Conservation (phyloP, 176 grass and related monocot species). For the bread wheat (Triticum aestivum) region IWGSC_CS_RefSeq_v2.1 NC_057808.1:137073281-137073780, state of each 20-base stretch:
- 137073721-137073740: constrained; percentile 86
- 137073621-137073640: constrained; percentile 92
- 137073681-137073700: constrained; percentile 86
- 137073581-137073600: constrained; percentile 80
- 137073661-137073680: constrained; percentile 53
- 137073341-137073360: constrained; percentile 76
- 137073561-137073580: constrained; percentile 75
- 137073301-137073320: constrained; percentile 98
- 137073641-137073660: constrained; percentile 74
- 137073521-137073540: constrained; percentile 73
- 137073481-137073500: constrained; percentile 51
- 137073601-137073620: constrained; percentile 77
- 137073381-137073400: constrained; percentile 47
- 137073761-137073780: constrained; percentile 78
- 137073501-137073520: constrained; percentile 68
- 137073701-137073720: constrained; percentile 79
- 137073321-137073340: constrained; percentile 90
- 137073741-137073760: constrained; percentile 79
- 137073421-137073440: constrained; percentile 86
- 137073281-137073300: constrained; percentile 99
- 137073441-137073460: constrained; percentile 69
- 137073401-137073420: constrained; percentile 60
- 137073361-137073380: constrained; percentile 57
- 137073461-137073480: constrained; percentile 82
- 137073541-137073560: constrained; percentile 96